phyloP scores from a whole-genome alignment of 1,139 yeast genomes.

The Taphrina flavorubra region DNA sequence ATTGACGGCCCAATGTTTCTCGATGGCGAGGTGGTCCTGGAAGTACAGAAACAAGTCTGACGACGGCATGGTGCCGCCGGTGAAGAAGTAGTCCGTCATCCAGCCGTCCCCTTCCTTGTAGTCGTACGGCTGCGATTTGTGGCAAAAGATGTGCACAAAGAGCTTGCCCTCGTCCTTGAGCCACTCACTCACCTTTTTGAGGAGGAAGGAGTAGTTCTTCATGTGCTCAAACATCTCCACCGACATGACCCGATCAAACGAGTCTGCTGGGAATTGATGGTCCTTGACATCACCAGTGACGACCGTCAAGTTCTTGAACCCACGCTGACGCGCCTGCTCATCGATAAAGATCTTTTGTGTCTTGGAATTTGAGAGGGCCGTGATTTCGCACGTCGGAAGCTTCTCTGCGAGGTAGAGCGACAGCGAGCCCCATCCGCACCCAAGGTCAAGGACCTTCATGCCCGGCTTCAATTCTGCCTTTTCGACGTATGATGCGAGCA shows the following conservation, averaged over 20 bases:
- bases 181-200: slow-evolving; percentile 36
- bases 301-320: slow-evolving; percentile 40
- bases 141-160: slow-evolving; percentile 41
- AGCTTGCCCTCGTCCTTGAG: slow-evolving; percentile 40
- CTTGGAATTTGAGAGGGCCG: slow-evolving; percentile 36
- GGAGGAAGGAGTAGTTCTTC: slow-evolving; percentile 40
- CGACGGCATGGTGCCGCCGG: slow-evolving; percentile 42
- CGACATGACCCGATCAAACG: slow-evolving; percentile 41
- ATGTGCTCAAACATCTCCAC: slow-evolving; percentile 43
- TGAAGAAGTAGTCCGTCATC: slow-evolving; percentile 42
- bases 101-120: slow-evolving; percentile 41
- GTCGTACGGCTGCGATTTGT: slow-evolving; percentile 40
- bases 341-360: slow-evolving; percentile 40
- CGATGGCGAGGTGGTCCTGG: slow-evolving; percentile 38
- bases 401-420: slow-evolving; percentile 53
- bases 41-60: slow-evolving; percentile 39
- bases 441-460: slow-evolving; percentile 54
- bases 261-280: slow-evolving; percentile 24
- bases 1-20: slow-evolving; percentile 41
- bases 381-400: slow-evolving; percentile 40
- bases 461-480: slow-evolving; percentile 58
- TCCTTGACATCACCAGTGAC: slow-evolving; percentile 41
- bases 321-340: slow-evolving; percentile 35
- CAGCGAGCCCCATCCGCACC: slow-evolving; percentile 57
- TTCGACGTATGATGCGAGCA: slow-evolving; percentile 53